A percentile compares a stretch with the other conserved stretches of the same genome.
Evolutionary conservation across 257 asterid species (phyloP).

Genomic region (Gentiana straminea): DNA sequence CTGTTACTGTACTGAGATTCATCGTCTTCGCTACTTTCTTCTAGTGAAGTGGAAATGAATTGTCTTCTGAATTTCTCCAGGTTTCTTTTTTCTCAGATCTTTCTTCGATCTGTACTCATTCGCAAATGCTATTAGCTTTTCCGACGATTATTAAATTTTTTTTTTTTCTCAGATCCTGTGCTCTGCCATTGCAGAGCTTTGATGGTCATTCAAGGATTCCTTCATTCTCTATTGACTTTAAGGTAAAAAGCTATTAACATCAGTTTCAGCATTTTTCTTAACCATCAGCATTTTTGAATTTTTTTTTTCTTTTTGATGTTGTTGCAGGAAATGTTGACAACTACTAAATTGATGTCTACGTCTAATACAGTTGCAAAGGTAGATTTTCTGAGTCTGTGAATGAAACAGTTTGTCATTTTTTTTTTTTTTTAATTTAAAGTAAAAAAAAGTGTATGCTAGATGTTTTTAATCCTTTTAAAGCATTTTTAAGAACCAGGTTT

Average conservation of each 20-base stretch:
- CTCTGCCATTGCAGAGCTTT: conserved; percentile 45
- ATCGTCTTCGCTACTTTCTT: background rate
- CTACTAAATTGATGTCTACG: conserved; percentile 9
- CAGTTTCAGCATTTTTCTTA: background rate
- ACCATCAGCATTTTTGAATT: background rate
- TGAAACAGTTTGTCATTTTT: no score
- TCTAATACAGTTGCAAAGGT: conserved; percentile 17
- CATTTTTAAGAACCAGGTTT: no score
- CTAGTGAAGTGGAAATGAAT: conserved; percentile 33
- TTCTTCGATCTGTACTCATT: background rate
- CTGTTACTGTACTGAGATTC: background rate
- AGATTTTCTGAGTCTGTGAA: background rate
- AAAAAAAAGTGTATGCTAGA: no score
- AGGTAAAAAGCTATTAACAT: conserved; percentile 25
- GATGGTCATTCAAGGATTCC: conserved; percentile 25
- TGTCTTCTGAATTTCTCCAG: conserved; percentile 73
- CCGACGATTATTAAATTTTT: background rate
- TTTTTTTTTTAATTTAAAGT: no score
- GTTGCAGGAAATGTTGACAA: conserved; percentile 14
- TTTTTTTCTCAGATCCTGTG: conserved; percentile 37
- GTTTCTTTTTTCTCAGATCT: conserved; percentile 19
- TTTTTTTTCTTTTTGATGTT: background rate
- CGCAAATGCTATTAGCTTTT: background rate
- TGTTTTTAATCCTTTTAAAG: no score
- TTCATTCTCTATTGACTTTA: conserved; percentile 19